These are phyloP conservation scores for Royoungia palumana DNA, from an alignment of 768 basidiomycete species.

Conservation along the genomic window DNA sequence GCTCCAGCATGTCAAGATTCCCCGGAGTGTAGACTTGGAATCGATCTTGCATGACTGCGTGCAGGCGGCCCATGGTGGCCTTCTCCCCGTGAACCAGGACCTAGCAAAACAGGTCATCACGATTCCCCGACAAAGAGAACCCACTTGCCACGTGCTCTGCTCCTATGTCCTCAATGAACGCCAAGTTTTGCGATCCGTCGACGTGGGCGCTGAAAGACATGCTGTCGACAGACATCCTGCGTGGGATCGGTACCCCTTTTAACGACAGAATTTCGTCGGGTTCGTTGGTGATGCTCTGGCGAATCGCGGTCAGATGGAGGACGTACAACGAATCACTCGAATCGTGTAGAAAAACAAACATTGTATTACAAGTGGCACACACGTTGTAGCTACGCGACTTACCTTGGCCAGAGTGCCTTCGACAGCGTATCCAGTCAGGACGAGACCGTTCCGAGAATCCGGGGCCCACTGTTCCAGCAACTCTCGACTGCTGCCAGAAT, in stretches of 20 bases:
- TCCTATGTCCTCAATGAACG: slow-evolving; percentile 90
- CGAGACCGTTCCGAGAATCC: slow-evolving; percentile 88
- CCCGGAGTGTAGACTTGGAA: slow-evolving; percentile 90
- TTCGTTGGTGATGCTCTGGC: slow-evolving; percentile 89
- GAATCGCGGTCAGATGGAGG: slow-evolving; percentile 2
- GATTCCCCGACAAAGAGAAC: neutral
- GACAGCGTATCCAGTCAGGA: slow-evolving; percentile 94
- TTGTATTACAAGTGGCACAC: slow-evolving; percentile 16
- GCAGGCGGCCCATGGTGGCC: slow-evolving; percentile 83
- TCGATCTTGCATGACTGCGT: slow-evolving; percentile 76
- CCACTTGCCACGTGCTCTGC: slow-evolving; percentile 81
- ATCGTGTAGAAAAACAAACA: neutral
- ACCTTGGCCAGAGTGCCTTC: slow-evolving; percentile 96
- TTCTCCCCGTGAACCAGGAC: slow-evolving; percentile 94
- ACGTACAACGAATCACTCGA: slow-evolving; percentile 6
- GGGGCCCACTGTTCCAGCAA: slow-evolving; percentile 93
- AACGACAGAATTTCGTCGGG: slow-evolving; percentile 80
- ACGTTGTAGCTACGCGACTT: slow-evolving; percentile 43
- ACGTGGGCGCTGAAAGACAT: slow-evolving; percentile 97
- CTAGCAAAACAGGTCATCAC: slow-evolving; percentile 34
- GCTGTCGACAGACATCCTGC: slow-evolving; percentile 87
- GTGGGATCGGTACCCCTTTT: slow-evolving; percentile 74
- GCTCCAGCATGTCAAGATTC: slow-evolving; percentile 81
- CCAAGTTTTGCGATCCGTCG: slow-evolving; percentile 92
- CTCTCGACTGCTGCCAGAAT: slow-evolving; percentile 84